Conservation (phyloP, 257 asterid genomes). For the Solanum lycopersicoides region DNA sequence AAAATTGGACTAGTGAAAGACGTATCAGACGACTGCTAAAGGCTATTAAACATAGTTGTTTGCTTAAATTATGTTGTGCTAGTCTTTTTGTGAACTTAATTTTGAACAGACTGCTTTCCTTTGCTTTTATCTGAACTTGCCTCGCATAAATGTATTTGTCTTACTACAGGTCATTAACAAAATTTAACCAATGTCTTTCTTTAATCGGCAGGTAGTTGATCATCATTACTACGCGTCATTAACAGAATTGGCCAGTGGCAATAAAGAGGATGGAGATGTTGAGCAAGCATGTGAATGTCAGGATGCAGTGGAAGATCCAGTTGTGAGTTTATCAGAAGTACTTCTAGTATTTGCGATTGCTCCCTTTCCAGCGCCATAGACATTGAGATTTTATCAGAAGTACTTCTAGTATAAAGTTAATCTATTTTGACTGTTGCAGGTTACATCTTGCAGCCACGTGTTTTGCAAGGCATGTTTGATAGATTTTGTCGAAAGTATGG, state of each 20-base stretch:
- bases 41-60: neutral
- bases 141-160: neutral
- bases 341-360: no score
- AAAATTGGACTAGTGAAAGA: neutral
- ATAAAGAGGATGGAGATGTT: slow-evolving; percentile 24
- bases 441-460: slow-evolving; percentile 59
- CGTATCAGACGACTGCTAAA: neutral
- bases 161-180: no score
- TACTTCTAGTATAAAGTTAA: no score
- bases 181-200: neutral
- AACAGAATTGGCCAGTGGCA: slow-evolving; percentile 37
- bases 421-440: slow-evolving; percentile 21
- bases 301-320: slow-evolving; percentile 59
- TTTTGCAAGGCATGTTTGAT: slow-evolving; percentile 84
- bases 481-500: slow-evolving; percentile 46
- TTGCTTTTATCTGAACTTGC: neutral
- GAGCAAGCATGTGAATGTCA: slow-evolving; percentile 51
- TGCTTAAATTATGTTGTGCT: neutral
- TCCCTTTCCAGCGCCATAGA: no score
- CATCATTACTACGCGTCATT: slow-evolving; percentile 64
- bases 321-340: no score
- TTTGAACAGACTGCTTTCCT: neutral
- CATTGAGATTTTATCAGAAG: no score
- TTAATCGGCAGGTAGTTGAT: slow-evolving; percentile 63
- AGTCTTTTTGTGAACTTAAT: neutral